Evolutionary conservation across 2,329 filamentous ascomycete species (phyloP).

Genomic region (Monilinia vaccinii-corymbosi): DNA sequence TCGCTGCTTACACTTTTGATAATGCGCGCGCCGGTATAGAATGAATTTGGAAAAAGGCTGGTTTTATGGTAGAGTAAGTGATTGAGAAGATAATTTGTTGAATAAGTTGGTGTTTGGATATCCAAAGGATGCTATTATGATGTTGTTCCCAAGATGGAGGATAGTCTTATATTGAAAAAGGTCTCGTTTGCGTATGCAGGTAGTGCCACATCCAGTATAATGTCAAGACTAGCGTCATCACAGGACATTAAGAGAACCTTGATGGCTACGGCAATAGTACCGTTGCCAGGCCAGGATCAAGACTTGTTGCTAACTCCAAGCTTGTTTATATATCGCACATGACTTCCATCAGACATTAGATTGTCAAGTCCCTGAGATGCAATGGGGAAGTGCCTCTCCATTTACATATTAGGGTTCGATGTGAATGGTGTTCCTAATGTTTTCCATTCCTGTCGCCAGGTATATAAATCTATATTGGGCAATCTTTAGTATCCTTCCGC

Average conservation of each 20-base stretch:
- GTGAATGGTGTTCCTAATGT: neutral
- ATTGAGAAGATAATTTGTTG: neutral
- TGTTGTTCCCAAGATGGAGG: neutral
- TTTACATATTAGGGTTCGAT: neutral
- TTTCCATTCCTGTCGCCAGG: neutral
- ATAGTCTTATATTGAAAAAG: neutral
- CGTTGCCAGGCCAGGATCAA: neutral
- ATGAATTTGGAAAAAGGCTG: neutral
- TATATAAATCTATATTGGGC: neutral
- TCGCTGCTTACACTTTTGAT: rapidly evolving
- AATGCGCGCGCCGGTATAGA: neutral
- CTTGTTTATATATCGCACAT: neutral
- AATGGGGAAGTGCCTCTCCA: neutral
- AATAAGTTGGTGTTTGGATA: neutral
- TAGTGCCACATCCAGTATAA: neutral
- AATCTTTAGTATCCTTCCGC: neutral
- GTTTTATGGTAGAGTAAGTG: neutral
- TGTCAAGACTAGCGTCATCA: no score
- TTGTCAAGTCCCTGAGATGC: no score
- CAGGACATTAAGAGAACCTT: neutral
- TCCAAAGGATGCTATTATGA: neutral
- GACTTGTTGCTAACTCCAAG: neutral
- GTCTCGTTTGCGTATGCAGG: neutral
- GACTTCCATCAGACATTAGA: neutral
- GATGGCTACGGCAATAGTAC: neutral